Percentiles rank a stretch among this genome's conserved stretches.
These are phyloP conservation scores for Vitis labrusca DNA, from an alignment of 164 flowering plant species.

Conservation along the genomic window DNA sequence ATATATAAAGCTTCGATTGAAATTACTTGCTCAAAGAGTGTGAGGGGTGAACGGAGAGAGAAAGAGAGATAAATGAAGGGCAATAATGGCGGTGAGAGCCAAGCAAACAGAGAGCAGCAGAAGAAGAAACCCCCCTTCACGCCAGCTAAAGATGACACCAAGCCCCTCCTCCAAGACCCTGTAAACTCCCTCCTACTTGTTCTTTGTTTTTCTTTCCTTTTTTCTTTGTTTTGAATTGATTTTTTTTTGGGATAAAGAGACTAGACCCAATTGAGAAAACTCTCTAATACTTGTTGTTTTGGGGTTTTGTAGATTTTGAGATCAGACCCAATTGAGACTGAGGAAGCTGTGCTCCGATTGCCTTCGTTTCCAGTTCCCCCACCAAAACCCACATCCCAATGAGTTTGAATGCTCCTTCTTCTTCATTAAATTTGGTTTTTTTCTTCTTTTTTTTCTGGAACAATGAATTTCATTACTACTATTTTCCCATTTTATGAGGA, in stretches of 20 bases:
- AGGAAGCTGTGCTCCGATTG: conserved; percentile 68
- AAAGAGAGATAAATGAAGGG: no score
- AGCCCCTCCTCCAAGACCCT: conserved; percentile 67
- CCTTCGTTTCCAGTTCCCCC: conserved; percentile 39
- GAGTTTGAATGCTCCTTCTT: no score
- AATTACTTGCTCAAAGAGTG: no score
- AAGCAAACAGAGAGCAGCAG: conserved; percentile 6
- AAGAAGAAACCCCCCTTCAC: conserved; percentile 41
- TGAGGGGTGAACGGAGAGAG: no score
- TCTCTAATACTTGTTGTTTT: not conserved
- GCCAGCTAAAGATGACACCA: conserved; percentile 63
- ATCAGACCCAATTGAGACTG: conserved; percentile 78
- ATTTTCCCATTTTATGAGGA: no score
- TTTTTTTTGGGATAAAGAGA: conserved; percentile 13
- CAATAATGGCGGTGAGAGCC: not conserved
- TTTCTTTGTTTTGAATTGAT: not conserved
- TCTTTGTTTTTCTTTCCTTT: not conserved
- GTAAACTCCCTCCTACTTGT: conserved; percentile 29
- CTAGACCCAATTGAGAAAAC: conserved; percentile 65
- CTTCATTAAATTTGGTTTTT: no score
- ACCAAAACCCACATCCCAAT: not conserved
- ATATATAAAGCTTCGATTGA: no score
- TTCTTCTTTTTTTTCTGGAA: no score
- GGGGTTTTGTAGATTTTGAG: conserved; percentile 48
- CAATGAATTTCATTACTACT: no score